Base-by-base conservation (phyloP, 108 stramenopile genomes). In the Schizochytrium sp. region DNA sequence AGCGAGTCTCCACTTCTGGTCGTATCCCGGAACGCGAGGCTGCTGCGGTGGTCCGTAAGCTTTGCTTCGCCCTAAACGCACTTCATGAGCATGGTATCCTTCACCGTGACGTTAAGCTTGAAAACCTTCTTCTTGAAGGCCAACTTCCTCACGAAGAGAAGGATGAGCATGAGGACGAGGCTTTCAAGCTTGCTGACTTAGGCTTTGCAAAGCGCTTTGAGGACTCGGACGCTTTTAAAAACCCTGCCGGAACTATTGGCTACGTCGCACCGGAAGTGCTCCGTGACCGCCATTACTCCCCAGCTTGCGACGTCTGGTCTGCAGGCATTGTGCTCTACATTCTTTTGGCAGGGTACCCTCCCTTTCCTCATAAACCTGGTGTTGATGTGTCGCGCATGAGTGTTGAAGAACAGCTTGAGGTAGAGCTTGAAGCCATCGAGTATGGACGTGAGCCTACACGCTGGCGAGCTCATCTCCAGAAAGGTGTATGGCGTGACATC, bases 251-350 rank as follows among this genome's bases (percentile, higher is more conserved):
- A 10, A 90, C 90, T 3, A 90, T 91, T 10, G 45, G 91, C 4
- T 93, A 91, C 55, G 90, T 91, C 19, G 91, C 92, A 3, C 92
- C 92, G 17, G 92, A 93, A 88, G 91, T 94, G 13, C 88, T 89
- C 50, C 76, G 73, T n/a, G 76, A 60, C 10, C 42, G 69, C 57
- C 46, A 28, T 38, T 89, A 89, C 83, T 46, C 73, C 58, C 17
- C 57, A 4, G 58, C 73, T 12, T 89, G 89, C 46, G 95, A 95
- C 91, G 60, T 95, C 72, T 95, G 95, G 95, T 93, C 93, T 56
- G 73, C 93, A n/a, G 95, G 95, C 56, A 94, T 95, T 5, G 91
- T 94, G 12, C 45, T 93, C 10, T 95, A 94, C 91, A 94, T 94
- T 89, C 60, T 95, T 61, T 89, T 95, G 12, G 90, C 91, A 12